Conservation (phyloP, 73 alveolate species). For the Paramecium octaurelia region DNA sequence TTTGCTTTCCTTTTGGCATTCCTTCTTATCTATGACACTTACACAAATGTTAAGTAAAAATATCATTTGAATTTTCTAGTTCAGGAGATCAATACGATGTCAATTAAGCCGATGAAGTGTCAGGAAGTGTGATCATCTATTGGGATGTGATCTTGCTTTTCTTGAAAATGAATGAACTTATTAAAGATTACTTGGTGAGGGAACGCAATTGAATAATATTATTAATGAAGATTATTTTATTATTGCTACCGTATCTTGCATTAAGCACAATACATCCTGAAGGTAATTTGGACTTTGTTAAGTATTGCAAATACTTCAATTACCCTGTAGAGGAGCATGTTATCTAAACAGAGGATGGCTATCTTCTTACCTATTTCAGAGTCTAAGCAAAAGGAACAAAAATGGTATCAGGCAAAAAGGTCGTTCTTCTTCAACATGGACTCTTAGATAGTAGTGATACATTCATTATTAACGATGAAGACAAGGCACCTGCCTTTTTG, state of each 20-base stretch:
- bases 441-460: conserved; percentile 81
- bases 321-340: conserved; percentile 79
- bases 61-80: not conserved
- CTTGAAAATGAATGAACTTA: conserved; percentile 12
- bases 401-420: conserved; percentile 71
- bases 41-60: not conserved
- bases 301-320: conserved; percentile 60
- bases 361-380: conserved; percentile 75
- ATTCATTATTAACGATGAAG: conserved; percentile 80
- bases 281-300: conserved; percentile 39
- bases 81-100: conserved; percentile 13
- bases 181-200: conserved; percentile 14
- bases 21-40: not conserved
- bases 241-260: conserved; percentile 32
- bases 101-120: not conserved
- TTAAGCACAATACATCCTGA: conserved; percentile 51
- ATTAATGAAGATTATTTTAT: not conserved
- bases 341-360: conserved; percentile 93
- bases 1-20: not conserved
- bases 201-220: conserved; percentile 36
- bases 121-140: conserved; percentile 4
- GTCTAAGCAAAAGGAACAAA: conserved; percentile 78
- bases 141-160: not conserved
- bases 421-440: conserved; percentile 92
- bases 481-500: conserved; percentile 83